Percentiles rank a stretch among this genome's conserved stretches.
These are phyloP conservation scores for Phytophthora tubulina DNA, from an alignment of 352 stramenopile species.

Conservation along the genomic window DNA sequence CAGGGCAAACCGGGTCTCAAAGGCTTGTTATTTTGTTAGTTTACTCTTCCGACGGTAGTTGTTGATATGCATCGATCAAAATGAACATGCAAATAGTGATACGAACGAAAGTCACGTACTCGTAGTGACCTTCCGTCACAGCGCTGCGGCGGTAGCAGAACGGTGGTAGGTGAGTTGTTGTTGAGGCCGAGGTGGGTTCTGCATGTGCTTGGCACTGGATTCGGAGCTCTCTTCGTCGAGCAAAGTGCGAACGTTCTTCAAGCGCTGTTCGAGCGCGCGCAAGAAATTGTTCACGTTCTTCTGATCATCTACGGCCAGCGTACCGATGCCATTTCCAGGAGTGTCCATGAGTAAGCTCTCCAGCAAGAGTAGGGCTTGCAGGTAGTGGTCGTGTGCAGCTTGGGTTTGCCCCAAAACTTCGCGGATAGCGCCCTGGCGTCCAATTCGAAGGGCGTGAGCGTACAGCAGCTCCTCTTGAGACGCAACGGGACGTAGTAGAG, in stretches of 20 bases:
- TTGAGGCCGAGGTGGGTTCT: slow-evolving; percentile 21
- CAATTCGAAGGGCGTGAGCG: slow-evolving; percentile 67
- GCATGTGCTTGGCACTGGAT: slow-evolving; percentile 24
- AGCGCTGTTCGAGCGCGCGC: slow-evolving; percentile 56
- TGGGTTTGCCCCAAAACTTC: slow-evolving; percentile 74
- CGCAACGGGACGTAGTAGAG: slow-evolving; percentile 30
- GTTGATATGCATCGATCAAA: slow-evolving; percentile 37
- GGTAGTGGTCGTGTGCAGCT: slow-evolving; percentile 65
- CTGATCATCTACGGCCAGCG: slow-evolving; percentile 58
- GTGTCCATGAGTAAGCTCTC: slow-evolving; percentile 71
- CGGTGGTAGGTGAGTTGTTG: slow-evolving; percentile 21
- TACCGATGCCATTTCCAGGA: slow-evolving; percentile 10
- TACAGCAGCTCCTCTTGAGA: slow-evolving; percentile 75
- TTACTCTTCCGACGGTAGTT: slow-evolving; percentile 37
- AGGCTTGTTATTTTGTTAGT: slow-evolving; percentile 39
- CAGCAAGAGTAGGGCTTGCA: slow-evolving; percentile 68
- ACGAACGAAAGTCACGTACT: slow-evolving; percentile 26
- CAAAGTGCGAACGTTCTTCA: slow-evolving; percentile 57
- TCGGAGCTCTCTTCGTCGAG: slow-evolving; percentile 30
- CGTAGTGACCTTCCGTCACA: slow-evolving; percentile 25
- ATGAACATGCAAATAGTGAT: slow-evolving; percentile 43
- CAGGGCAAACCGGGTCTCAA: slow-evolving; percentile 13
- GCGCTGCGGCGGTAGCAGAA: slow-evolving; percentile 28
- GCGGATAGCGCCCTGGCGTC: slow-evolving; percentile 70
- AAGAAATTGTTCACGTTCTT: slow-evolving; percentile 64